A percentile compares a stretch with the other conserved stretches of the same genome.
phyloP scores from a whole-genome alignment of 2,329 filamentous ascomycete genomes.

The Phaeosphaeria sp. region DNA sequence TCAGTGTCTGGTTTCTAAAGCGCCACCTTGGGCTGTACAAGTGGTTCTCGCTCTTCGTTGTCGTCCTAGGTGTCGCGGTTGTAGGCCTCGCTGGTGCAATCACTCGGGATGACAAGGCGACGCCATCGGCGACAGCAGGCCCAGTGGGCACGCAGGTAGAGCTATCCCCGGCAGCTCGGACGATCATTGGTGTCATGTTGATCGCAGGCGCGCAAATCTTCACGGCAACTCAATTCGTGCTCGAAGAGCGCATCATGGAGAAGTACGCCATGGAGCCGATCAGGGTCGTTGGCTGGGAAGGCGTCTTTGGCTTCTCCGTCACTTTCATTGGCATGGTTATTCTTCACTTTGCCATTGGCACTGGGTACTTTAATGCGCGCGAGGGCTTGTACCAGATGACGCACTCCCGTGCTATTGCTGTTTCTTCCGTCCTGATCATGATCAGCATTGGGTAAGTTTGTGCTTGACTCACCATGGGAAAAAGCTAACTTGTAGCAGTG shows the following conservation, averaged over 20 bases:
- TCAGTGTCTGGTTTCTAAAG: conserved; percentile 89
- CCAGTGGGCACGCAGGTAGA: conserved; percentile 33
- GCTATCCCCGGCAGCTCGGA: conserved; percentile 67
- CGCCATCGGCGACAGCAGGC: conserved; percentile 39
- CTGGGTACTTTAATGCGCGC: conserved; percentile 87
- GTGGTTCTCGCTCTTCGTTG: conserved; percentile 86
- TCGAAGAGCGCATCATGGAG: conserved; percentile 92
- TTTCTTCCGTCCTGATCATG: conserved; percentile 92
- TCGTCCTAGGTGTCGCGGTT: conserved; percentile 85
- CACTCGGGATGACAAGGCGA: conserved; percentile 70
- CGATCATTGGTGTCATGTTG: conserved; percentile 82
- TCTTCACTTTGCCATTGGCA: conserved; percentile 78
- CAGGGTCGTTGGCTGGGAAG: conserved; percentile 94
- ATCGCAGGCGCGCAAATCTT: conserved; percentile 97
- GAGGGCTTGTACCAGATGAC: conserved; percentile 86
- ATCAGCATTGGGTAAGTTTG: conserved; percentile 85
- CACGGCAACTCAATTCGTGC: conserved; percentile 93
- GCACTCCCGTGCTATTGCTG: conserved; percentile 70
- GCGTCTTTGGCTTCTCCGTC: conserved; percentile 83
- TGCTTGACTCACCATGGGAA: conserved; percentile 3
- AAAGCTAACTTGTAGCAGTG: conserved; percentile 59
- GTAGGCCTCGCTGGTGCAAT: conserved; percentile 90
- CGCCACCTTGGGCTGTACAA: conserved; percentile 85
- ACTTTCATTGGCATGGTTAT: conserved; percentile 82
- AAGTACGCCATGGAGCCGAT: conserved; percentile 82